A percentile compares a stretch with the other conserved stretches of the same genome.
Conservation (phyloP, 2,329 filamentous ascomycete species). For the Trichoderma sp. region DNA sequence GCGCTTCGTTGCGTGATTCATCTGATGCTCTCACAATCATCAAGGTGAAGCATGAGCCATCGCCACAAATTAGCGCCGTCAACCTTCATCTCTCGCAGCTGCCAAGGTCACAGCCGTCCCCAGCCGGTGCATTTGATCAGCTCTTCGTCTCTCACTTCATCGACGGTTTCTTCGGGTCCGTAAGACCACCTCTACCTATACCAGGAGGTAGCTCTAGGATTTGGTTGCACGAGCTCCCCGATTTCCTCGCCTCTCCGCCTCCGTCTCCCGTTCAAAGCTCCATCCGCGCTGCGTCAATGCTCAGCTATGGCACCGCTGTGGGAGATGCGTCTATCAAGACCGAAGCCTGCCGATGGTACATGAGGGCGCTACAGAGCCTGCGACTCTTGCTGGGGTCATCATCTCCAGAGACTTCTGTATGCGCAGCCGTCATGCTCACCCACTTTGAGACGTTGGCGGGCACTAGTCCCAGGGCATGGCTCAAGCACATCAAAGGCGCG, state of each 20-base stretch:
- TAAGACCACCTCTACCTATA: not conserved
- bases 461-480: conserved; percentile 18
- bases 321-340: conserved; percentile 12
- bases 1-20: not conserved
- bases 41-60: not conserved
- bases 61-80: not conserved
- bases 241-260: not conserved
- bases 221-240: conserved; percentile 21
- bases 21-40: not conserved
- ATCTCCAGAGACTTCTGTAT: conserved; percentile 13
- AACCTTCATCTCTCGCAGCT: not conserved
- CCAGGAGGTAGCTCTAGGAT: not conserved
- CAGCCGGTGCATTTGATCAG: conserved; percentile 21
- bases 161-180: conserved; percentile 19
- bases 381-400: not conserved
- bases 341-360: conserved; percentile 22
- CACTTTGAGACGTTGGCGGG: conserved; percentile 22
- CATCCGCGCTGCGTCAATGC: conserved; percentile 20
- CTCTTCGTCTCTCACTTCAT: conserved; percentile 22
- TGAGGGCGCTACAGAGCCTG: conserved; percentile 13
- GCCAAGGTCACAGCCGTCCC: not conserved
- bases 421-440: conserved; percentile 23
- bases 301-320: conserved; percentile 17
- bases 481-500: conserved; percentile 19
- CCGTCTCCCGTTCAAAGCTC: not conserved